Evolutionary conservation across 2,329 filamentous ascomycete species (phyloP), one percentile per base, ranked within the genome.

Genomic region (Fusarium guadeloupense): DNA sequence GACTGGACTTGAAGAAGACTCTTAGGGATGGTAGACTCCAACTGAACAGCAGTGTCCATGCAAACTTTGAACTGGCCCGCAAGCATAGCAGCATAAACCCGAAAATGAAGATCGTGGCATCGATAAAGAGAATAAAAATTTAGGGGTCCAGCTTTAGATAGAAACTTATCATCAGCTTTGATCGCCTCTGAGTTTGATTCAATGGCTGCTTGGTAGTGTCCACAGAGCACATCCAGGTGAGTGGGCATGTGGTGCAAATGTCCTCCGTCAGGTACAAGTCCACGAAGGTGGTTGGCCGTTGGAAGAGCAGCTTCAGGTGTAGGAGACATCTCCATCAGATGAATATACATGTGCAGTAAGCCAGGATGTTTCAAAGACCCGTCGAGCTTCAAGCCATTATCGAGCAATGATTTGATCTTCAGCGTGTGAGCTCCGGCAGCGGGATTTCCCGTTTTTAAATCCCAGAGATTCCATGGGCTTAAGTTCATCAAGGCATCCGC

Each of bases 121-220:
- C 90, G 84, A 71, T 93, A 94, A 6, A 93, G 81, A 0, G 88
- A 89, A 75, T 93, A 94, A 71, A 93, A 93, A 71, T 90, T 90
- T 58, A 85, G 72, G 0, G 85, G 78, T 0, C 89, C 89, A 8
- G 83, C 78, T 6, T 81, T 77, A 0, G 76, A 73, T 3, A 91
- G 78, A 68, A 84, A 93, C 63, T 84, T 85, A 44, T 89, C 84
- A 69, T 94, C 90, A 2, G 89, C 89, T 0, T 75, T 68, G 41
- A 90, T 87, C 9, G 90, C 90, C 19, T 83, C 81, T 3, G 82
- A 78, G 71, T 93, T 93, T 5, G 87, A 88, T 2, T 78, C 77
- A 45, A 93, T 86, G 5, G 89, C 89, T 9, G 80, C 79, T 25
- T 82, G 78, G 69, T 92, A 93, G 66, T 92, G 85, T 12, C 91